Base-by-base conservation (phyloP, 192 early-diverging fungal genomes). In the Paraglomus occultum region DNA sequence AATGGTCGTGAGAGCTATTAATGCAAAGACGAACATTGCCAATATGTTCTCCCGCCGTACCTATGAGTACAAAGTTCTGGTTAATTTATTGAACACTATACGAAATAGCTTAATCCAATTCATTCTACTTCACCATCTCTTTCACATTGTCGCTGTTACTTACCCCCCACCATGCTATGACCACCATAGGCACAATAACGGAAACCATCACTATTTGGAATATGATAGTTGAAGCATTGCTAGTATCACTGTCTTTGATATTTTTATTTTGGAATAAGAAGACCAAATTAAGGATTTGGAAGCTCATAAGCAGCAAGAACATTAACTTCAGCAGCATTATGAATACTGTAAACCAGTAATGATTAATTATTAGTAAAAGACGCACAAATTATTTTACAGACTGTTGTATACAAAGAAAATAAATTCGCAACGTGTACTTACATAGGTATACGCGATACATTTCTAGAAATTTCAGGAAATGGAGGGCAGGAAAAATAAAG, bases 391-490 rank as follows among this genome's bases (percentile, higher is more conserved):
- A 50, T 15, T 50, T 10, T 50, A 15, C 11, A 50, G 2, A 50
- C 1, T 15, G 4, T 1, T 50, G 17, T 12, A 2, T 1, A 15
- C 4, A 2, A 50, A 50, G 11, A 12, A 31, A 31, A 31, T 50
- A 17, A 50, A 2, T 1, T 40, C n/a, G 6, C 38, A 40, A 3
- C 39, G 23, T 23, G 40, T 31, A 40, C 39, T 31, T 51, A 66
- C 64, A 15, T 20, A 66, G 91, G 74, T 92, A 93, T 47, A 76
- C 77, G 44, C 85, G 82, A 70, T 84, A 87, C 84, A 85, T 87
- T 38, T 69, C 84, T 85, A 71, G 40, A 60, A 40, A 22, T 23
- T 55, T 46, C 38, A 17, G 57, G 12, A 60, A 40, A 10, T 44
- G 48, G 64, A 62, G 5, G 22, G 23, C 22, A 18, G n/a, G 1